Conservation (phyloP, 2,329 filamentous ascomycete genomes). For the Fusarium luffae region DNA sequence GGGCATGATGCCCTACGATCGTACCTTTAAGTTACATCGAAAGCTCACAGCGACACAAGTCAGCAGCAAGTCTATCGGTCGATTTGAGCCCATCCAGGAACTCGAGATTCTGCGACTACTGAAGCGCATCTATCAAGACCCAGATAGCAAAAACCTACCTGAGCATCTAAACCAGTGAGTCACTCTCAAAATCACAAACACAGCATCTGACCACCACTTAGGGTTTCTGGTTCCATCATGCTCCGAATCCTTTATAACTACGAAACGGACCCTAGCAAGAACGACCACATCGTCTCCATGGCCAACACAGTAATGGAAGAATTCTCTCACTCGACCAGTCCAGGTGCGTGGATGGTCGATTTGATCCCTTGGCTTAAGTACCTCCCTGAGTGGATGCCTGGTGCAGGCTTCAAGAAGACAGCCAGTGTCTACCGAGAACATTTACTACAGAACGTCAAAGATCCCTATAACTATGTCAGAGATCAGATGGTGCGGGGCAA, state of each 20-base stretch:
- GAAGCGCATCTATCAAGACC: background rate
- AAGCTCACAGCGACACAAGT: slow-evolving; percentile 25
- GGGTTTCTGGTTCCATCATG: slow-evolving; percentile 19
- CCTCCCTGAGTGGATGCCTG: slow-evolving; percentile 13
- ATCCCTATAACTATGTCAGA: slow-evolving; percentile 2
- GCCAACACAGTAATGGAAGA: slow-evolving; percentile 20
- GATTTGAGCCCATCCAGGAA: slow-evolving; percentile 14
- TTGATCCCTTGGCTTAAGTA: slow-evolving; percentile 5
- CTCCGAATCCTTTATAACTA: slow-evolving; percentile 22
- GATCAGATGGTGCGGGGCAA: background rate
- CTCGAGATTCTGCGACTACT: background rate
- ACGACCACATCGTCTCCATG: slow-evolving; percentile 7
- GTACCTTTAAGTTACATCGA: slow-evolving; percentile 11
- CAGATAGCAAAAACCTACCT: background rate
- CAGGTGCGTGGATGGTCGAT: slow-evolving; percentile 16
- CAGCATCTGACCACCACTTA: background rate
- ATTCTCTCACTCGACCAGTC: slow-evolving; percentile 12
- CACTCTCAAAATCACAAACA: fast-evolving
- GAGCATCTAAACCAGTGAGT: slow-evolving; percentile 14
- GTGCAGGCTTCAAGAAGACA: background rate
- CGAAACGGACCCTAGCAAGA: background rate
- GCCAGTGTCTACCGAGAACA: background rate
- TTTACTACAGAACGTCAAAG: background rate
- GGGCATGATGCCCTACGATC: slow-evolving; percentile 23
- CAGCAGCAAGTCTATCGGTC: slow-evolving; percentile 9